Base-by-base conservation (phyloP, 2,329 filamentous ascomycete species). In the Fusarium pininemorale region DNA sequence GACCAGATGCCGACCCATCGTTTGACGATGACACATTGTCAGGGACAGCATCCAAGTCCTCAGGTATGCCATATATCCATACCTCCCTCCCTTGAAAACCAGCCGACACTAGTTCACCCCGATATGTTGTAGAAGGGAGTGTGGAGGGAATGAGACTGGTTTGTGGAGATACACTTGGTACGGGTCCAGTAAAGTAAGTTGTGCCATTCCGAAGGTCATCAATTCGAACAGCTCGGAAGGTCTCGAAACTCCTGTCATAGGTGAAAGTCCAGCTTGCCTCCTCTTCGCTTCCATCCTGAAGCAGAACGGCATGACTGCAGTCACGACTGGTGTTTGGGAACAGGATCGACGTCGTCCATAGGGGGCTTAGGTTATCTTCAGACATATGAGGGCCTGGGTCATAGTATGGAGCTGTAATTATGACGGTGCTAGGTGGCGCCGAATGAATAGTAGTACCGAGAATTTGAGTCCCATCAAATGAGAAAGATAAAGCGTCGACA, bases 301-400 rank as follows among this genome's bases (percentile, higher is more conserved):
- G 84, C 51, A 96, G 81, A 3, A 93, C 90, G 26, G 93, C 92
- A 81, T 95, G 93, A 75, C 92, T 94, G 79, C 93, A 95, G 74
- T 94, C 92, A 56, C 90, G 89, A 74, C 91, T 94, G n/a, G 90
- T 92, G 75, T 95, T 94, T 7, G 94, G 93, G 64, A 96, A 96
- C 7, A 96, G 84, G 51, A 96, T 95, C 39, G 94, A 95, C 1
- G 93, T 94, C 12, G 94, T 96, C 94, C 94, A 96, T 78, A 96
- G 88, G 30, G 91, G 89, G 79, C 91, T 93, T 70, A 94, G 87
- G 70, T 91, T 88, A 66, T 93, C 90, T 66, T 92, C 90, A 18
- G 85, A 87, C 71, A 92, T 86, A 56, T 90, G 87, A 73, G 89
- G 90, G 41, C 91, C 91, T 1, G 91, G 93, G 47, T 93, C 91